phyloP scores from a whole-genome alignment of 352 stramenopile species.

The Globisporangium canariense region DNA sequence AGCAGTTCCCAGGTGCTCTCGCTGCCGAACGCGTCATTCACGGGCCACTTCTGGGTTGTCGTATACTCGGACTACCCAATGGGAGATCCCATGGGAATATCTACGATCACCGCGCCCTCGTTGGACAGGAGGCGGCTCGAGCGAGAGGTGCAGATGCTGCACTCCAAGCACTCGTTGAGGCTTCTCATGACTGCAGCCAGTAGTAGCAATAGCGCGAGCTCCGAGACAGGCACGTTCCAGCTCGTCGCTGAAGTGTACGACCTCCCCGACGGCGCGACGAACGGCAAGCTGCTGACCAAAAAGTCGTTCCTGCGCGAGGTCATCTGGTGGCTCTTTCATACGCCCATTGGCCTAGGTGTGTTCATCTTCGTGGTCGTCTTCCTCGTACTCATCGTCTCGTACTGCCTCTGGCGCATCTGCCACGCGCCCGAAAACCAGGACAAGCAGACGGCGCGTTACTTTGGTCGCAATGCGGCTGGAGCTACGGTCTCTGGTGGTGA shows the following conservation, averaged over 20 bases:
- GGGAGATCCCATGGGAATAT: conserved; percentile 17
- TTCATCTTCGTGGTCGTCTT: conserved; percentile 44
- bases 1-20: conserved; percentile 37
- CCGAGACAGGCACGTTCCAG: conserved; percentile 23
- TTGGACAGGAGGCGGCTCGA: background rate
- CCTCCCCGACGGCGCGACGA: conserved; percentile 12
- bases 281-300: conserved; percentile 35
- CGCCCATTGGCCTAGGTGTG: conserved; percentile 39
- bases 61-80: conserved; percentile 61
- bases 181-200: conserved; percentile 8
- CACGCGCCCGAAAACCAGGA: conserved; percentile 69
- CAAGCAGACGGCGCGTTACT: conserved; percentile 28
- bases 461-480: conserved; percentile 10
- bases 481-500: background rate
- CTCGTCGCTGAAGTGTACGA: conserved; percentile 45
- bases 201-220: conserved; percentile 2
- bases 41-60: conserved; percentile 70
- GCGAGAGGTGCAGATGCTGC: conserved; percentile 1
- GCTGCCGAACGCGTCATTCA: conserved; percentile 47
- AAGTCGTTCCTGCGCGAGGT: conserved; percentile 46
- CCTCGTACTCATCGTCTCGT: conserved; percentile 36
- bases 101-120: background rate
- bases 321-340: conserved; percentile 47
- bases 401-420: conserved; percentile 53
- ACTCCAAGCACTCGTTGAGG: conserved; percentile 9